Base-by-base conservation (phyloP, 129 eudicot genomes). In the Gnaphalium uliginosum region DNA sequence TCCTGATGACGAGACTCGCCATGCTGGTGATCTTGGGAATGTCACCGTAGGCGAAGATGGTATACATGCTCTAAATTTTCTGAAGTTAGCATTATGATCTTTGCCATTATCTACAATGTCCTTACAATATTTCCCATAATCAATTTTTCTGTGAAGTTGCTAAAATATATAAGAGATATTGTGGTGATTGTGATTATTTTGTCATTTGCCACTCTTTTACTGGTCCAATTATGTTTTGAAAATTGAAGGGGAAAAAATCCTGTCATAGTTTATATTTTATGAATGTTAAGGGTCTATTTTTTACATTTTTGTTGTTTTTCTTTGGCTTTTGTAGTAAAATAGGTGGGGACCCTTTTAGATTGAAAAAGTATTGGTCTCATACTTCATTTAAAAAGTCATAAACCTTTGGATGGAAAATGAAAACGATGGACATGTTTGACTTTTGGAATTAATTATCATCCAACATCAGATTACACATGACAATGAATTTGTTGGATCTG, bases 11-110 rank as follows among this genome's bases (percentile, higher is more conserved):
- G 97, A 88, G 80, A 53, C 8, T 68, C 98, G 98, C 83, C 98
- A 93, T 88, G 98, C 98, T 82, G 98, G 98, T 63, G 98, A 93
- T 83, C 98, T 93, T 68, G 98, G 98, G 59, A 93, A 93, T 75
- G 79, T 93, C 51, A 87, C 87, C 41, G 98, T 84, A 46, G 96
- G 98, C 64, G 97, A 90, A 72, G 97, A 93, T 82, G 98, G 98
- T 93, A 93, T 68, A 56, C 65, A 63, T 68, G 60, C 53, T 75
- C 61, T 72, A 37, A 54, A 13, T 35, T 53, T 74, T 23, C 27
- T 6, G 6, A 19, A 24, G 26, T 17, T 37, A 35, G 74, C 78
- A n/a, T 32, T 69, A 19, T 30, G 26, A 11, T 26, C 37, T 22
- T 77, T 39, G 51, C 8, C 11, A 17, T 9, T 22, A 39, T 50